Conservation (phyloP, 192 early-diverging fungal species). For the Oehlia diaphana region DNA sequence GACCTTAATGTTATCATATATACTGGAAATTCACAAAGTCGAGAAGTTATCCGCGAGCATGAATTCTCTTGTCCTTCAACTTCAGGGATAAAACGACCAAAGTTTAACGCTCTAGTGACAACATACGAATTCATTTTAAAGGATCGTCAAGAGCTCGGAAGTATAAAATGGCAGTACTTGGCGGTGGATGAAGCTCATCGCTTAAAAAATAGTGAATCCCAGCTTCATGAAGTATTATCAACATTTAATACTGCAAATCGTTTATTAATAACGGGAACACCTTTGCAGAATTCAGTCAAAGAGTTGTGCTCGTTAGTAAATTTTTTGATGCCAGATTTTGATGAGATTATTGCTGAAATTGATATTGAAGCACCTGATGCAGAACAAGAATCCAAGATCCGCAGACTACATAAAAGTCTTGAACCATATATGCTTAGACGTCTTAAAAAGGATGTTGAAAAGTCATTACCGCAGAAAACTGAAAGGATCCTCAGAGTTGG, state of each 20-base stretch:
- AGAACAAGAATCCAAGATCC: conserved; percentile 81
- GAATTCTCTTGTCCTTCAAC: conserved; percentile 79
- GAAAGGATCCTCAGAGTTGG: conserved; percentile 96
- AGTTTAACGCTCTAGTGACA: conserved; percentile 93
- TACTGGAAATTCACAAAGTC: conserved; percentile 78
- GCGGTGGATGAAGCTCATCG: conserved; percentile 98
- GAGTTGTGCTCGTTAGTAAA: conserved; percentile 88
- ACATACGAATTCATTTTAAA: conserved; percentile 95
- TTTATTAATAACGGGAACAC: conserved; percentile 96
- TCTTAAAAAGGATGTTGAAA: conserved; percentile 98
- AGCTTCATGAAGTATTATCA: conserved; percentile 89
- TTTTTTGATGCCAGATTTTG: conserved; percentile 90
- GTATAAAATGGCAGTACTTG: conserved; percentile 90
- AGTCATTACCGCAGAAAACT: conserved; percentile 92
- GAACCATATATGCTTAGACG: conserved; percentile 92
- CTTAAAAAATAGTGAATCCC: conserved; percentile 92
- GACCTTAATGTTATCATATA: conserved; percentile 91
- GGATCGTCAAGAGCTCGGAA: conserved; percentile 78
- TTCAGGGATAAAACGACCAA: conserved; percentile 46
- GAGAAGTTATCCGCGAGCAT: conserved; percentile 88
- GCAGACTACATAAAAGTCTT: conserved; percentile 77
- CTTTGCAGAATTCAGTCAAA: conserved; percentile 97
- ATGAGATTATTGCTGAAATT: conserved; percentile 81
- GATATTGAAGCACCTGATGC: conserved; percentile 74
- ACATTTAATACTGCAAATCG: conserved; percentile 88